These are phyloP conservation scores for Sporothrix sp. DNA, from an alignment of 2,329 filamentous ascomycete genomes.

Conservation along the genomic window DNA sequence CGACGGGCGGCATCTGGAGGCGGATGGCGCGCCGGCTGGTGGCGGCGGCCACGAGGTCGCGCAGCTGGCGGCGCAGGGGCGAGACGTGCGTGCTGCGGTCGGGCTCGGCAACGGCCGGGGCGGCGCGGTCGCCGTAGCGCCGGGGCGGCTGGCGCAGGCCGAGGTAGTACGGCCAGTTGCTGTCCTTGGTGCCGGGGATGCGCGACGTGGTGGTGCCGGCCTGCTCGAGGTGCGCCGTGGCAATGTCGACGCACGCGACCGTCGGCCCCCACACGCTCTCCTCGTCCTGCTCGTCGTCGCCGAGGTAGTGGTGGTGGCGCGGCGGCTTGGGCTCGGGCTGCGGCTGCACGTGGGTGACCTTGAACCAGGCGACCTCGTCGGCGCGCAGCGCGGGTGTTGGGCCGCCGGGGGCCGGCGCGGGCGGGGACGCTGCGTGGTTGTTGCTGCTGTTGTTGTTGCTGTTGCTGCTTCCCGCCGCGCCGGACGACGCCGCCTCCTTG, in stretches of 20 bases:
- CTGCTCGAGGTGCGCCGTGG: constrained; percentile 80
- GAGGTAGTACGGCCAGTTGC: constrained; percentile 83
- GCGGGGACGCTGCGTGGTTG: constrained; percentile 12
- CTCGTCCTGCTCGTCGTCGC: constrained; percentile 48
- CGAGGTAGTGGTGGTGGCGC: constrained; percentile 28
- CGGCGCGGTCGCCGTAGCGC: constrained; percentile 30
- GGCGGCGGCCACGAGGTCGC: constrained; percentile 78
- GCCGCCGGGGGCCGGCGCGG: neutral
- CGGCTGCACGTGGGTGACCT: constrained; percentile 63
- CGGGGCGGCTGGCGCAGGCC: constrained; percentile 60
- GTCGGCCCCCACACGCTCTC: constrained; percentile 69
- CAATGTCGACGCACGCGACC: constrained; percentile 75
- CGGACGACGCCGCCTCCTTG: neutral
- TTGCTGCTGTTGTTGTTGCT: constrained; percentile 7
- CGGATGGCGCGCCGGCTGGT: constrained; percentile 82
- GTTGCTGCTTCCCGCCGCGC: too few species aligned
- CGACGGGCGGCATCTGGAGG: constrained; percentile 76
- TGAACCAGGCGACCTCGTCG: constrained; percentile 81
- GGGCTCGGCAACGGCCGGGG: constrained; percentile 35
- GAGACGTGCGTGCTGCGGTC: constrained; percentile 42
- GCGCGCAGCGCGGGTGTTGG: constrained; percentile 23
- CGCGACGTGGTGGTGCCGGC: constrained; percentile 78
- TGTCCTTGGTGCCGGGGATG: constrained; percentile 65
- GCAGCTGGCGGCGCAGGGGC: constrained; percentile 55
- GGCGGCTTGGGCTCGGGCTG: constrained; percentile 28